phyloP scores from a whole-genome alignment of 1,284 basidiomycete species.

The Fomitopsis schrenkii region DNA sequence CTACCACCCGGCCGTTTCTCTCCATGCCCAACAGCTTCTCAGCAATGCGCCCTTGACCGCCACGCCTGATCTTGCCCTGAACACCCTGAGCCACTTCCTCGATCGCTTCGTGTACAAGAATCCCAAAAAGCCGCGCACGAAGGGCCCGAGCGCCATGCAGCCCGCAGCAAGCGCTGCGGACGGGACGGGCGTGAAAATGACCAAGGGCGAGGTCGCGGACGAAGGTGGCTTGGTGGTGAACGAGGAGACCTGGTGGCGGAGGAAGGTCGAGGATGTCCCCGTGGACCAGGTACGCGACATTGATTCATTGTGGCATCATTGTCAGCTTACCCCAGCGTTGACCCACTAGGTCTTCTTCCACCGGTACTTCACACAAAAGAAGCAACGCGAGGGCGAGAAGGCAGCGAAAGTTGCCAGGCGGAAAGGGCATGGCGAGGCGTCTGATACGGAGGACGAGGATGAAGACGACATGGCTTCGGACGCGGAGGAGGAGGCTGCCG shows the following conservation, averaged over 20 bases:
- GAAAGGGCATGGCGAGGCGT: slow-evolving; percentile 32
- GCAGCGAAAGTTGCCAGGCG: slow-evolving; percentile 40
- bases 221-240: slow-evolving; percentile 58
- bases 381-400: slow-evolving; percentile 47
- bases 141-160: slow-evolving; percentile 92
- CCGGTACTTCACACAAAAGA: slow-evolving; percentile 62
- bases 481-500: slow-evolving; percentile 20
- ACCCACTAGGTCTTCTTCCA: slow-evolving; percentile 59
- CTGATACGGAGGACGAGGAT: slow-evolving; percentile 22
- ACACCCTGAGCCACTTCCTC: slow-evolving; percentile 75
- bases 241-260: slow-evolving; percentile 76
- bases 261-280: slow-evolving; percentile 72
- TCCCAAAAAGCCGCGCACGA: slow-evolving; percentile 79
- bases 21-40: slow-evolving; percentile 85
- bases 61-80: slow-evolving; percentile 85
- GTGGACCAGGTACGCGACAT: slow-evolving; percentile 70
- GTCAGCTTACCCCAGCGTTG: background rate
- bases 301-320: background rate
- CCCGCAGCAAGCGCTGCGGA: slow-evolving; percentile 67
- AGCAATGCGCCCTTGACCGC: slow-evolving; percentile 69
- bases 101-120: slow-evolving; percentile 88
- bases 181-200: slow-evolving; percentile 67
- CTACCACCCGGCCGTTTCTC: slow-evolving; percentile 88
- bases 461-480: slow-evolving; percentile 31
- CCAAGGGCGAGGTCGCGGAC: slow-evolving; percentile 60